Conservation (phyloP, 192 early-diverging fungal genomes). For the Coemansia sp. region DNA sequence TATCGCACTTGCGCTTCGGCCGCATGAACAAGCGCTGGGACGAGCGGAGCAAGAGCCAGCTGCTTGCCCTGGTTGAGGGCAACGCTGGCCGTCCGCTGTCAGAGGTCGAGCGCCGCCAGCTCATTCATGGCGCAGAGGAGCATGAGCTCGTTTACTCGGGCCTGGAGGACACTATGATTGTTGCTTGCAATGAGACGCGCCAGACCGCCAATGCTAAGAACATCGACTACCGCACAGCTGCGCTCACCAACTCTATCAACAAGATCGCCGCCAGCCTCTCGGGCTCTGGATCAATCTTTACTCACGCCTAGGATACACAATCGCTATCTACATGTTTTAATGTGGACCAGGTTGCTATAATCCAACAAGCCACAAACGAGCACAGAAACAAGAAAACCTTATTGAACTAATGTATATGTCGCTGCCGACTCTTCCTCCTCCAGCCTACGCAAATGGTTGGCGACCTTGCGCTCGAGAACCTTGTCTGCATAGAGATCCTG, state of each 20-base stretch:
- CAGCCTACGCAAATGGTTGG: constrained; percentile 41
- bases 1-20: constrained; percentile 82
- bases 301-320: constrained; percentile 26
- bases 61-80: constrained; percentile 71
- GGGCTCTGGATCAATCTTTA: constrained; percentile 79
- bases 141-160: constrained; percentile 84
- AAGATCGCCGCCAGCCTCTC: constrained; percentile 78
- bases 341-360: too few relatives aligned
- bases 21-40: constrained; percentile 87
- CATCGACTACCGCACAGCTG: constrained; percentile 79
- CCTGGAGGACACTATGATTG: constrained; percentile 85
- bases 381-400: background rate
- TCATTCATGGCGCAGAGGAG: constrained; percentile 83
- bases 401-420: constrained; percentile 40
- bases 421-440: constrained; percentile 38
- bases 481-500: constrained; percentile 48
- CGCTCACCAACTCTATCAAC: constrained; percentile 76
- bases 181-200: constrained; percentile 74
- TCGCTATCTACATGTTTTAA: background rate
- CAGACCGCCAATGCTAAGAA: constrained; percentile 66
- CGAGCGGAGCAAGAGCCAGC: constrained; percentile 71
- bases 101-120: constrained; percentile 70
- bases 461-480: constrained; percentile 56
- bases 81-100: constrained; percentile 75
- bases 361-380: too few relatives aligned